A percentile compares a stretch with the other conserved stretches of the same genome.
Evolutionary conservation across 495 filamentous ascomycete species (phyloP).

Genomic region (Aspergillus conjunctus): DNA sequence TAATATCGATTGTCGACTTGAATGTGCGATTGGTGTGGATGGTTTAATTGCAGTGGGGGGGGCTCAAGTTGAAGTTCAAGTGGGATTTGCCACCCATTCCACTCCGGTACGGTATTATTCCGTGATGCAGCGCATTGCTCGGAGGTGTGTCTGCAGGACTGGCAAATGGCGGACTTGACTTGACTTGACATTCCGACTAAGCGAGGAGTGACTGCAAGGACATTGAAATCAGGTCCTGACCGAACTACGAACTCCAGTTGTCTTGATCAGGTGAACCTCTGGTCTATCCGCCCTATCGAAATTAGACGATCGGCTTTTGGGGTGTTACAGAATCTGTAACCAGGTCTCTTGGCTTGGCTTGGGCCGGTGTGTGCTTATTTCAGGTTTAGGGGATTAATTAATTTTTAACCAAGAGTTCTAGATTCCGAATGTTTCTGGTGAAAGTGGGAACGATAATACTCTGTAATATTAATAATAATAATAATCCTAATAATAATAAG

Average conservation of each 20-base stretch:
- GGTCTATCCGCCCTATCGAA: not conserved
- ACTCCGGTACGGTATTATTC: not conserved
- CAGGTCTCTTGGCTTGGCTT: not conserved
- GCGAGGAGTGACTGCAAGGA: conserved; percentile 5
- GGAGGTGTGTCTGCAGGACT: not conserved
- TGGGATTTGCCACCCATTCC: too few relatives aligned
- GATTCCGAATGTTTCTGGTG: too few relatives aligned
- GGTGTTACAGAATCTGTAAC: not conserved
- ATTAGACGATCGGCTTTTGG: not conserved
- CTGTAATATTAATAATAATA: not conserved
- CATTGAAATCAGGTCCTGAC: not conserved
- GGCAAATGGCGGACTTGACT: not conserved
- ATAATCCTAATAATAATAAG: not conserved
- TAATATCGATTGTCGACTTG: not conserved
- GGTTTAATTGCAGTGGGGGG: not conserved
- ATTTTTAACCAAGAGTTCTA: too few relatives aligned
- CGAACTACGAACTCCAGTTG: not conserved
- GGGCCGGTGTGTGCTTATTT: not conserved
- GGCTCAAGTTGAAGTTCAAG: too few relatives aligned
- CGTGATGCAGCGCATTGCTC: not conserved
- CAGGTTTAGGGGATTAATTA: too few relatives aligned
- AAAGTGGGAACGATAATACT: too few relatives aligned
- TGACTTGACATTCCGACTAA: conserved; percentile 2
- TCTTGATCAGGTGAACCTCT: not conserved
- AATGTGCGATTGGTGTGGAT: not conserved